Percentiles rank a stretch among this genome's conserved stretches.
Conservation (phyloP, 352 stramenopile genomes). For the Albugo laibachii region DNA sequence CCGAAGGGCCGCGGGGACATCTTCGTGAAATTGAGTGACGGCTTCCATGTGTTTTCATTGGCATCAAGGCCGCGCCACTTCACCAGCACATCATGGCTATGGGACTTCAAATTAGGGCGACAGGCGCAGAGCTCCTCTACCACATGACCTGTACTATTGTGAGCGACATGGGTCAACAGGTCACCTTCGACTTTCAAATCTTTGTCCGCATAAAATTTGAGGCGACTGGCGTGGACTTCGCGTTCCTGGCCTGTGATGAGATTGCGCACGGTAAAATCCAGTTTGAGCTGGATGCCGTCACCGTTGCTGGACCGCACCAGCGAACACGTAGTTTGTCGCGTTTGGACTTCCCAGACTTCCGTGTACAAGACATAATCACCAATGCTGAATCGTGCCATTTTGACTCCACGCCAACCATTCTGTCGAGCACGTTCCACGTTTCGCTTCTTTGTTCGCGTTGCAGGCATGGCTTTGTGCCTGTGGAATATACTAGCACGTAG, state of each 20-base stretch:
- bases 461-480: neutral
- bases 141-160: constrained; percentile 1
- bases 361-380: neutral
- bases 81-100: constrained; percentile 6
- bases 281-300: neutral
- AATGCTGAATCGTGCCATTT: neutral
- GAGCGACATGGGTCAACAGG: constrained; percentile 1
- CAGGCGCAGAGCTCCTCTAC: neutral
- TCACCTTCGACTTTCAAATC: neutral
- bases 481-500: neutral
- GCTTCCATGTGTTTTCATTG: constrained; percentile 9
- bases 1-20: too few relatives aligned
- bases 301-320: neutral
- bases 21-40: too few relatives aligned
- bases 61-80: constrained; percentile 11
- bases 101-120: neutral
- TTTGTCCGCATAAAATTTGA: neutral
- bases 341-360: neutral
- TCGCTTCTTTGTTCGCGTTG: neutral
- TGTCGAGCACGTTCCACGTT: neutral
- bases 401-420: too few relatives aligned
- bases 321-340: neutral
- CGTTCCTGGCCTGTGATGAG: neutral
- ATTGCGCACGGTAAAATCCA: too few relatives aligned
- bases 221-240: neutral